Evolutionary conservation across 2,329 filamentous ascomycete genomes (phyloP).

Genomic region (Trichoderma sp.): DNA sequence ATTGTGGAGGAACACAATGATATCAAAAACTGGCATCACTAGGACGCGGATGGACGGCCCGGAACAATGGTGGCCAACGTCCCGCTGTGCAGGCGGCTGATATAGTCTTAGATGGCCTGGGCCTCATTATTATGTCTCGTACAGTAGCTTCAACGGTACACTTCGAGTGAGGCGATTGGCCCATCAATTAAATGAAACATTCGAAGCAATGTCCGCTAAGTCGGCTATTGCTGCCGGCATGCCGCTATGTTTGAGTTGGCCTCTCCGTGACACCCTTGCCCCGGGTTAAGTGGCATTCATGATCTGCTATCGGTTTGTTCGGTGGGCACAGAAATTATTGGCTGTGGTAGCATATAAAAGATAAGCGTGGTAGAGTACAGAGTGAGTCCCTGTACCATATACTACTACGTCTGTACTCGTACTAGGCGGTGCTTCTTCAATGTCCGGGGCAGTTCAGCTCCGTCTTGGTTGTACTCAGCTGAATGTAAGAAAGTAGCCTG

Average conservation of each 20-base stretch:
- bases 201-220: not conserved
- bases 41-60: constrained; percentile 15
- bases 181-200: not conserved
- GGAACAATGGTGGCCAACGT: constrained; percentile 6
- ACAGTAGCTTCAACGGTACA: not conserved
- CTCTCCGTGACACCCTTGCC: not conserved
- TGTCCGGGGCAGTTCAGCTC: not conserved
- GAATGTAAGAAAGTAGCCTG: not conserved
- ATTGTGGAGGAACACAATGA: not conserved
- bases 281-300: not conserved
- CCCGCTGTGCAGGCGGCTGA: not conserved
- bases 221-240: not conserved
- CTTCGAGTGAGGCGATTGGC: not conserved
- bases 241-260: not conserved
- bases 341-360: not conserved
- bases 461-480: not conserved
- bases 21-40: not conserved
- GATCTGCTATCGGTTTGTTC: not conserved
- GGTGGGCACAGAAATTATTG: not conserved
- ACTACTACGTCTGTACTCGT: not conserved
- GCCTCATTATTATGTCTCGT: not conserved
- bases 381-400: not conserved
- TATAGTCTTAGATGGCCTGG: not conserved
- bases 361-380: not conserved
- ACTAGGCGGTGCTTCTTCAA: not conserved